Conservation (phyloP, 495 filamentous ascomycete species). For the Penicillium fimorum region DNA sequence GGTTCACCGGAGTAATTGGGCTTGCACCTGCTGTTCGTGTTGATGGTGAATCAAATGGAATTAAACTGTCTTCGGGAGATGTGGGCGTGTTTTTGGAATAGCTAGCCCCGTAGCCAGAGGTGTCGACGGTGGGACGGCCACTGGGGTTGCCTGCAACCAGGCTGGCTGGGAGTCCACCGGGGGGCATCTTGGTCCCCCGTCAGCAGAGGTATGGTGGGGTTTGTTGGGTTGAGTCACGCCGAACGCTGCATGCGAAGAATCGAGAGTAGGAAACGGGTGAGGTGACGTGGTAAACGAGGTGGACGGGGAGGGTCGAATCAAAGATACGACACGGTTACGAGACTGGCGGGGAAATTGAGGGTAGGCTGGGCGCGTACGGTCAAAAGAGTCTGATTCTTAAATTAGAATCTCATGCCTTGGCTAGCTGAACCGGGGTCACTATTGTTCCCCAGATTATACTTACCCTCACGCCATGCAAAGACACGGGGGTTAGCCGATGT, state of each 20-base stretch:
- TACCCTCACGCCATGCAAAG: slow-evolving; percentile 28
- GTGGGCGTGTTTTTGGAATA: slow-evolving; percentile 45
- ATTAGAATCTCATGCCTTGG: slow-evolving; percentile 9
- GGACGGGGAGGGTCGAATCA: neutral
- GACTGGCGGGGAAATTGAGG: neutral
- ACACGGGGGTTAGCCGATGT: slow-evolving; percentile 7
- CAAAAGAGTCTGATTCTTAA: slow-evolving; percentile 1
- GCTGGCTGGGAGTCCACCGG: slow-evolving; percentile 48
- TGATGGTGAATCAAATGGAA: slow-evolving; percentile 46
- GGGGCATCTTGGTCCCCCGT: slow-evolving; percentile 44
- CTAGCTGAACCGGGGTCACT: neutral
- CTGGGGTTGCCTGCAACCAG: slow-evolving; percentile 49
- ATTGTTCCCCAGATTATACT: slow-evolving; percentile 13
- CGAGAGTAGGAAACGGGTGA: slow-evolving; percentile 6
- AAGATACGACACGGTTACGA: slow-evolving; percentile 1
- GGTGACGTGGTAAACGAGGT: neutral
- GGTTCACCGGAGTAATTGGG: slow-evolving; percentile 31
- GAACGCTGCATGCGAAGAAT: slow-evolving; percentile 23
- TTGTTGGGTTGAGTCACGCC: slow-evolving; percentile 16
- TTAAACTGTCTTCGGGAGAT: slow-evolving; percentile 44
- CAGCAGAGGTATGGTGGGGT: slow-evolving; percentile 13
- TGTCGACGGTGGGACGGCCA: slow-evolving; percentile 43
- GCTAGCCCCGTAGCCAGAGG: slow-evolving; percentile 38
- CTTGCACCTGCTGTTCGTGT: slow-evolving; percentile 29
- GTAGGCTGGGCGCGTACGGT: slow-evolving; percentile 14